A percentile compares a stretch with the other conserved stretches of the same genome.
Conservation (phyloP, 441 rosid genomes). For the Corymbia citriodora region DNA sequence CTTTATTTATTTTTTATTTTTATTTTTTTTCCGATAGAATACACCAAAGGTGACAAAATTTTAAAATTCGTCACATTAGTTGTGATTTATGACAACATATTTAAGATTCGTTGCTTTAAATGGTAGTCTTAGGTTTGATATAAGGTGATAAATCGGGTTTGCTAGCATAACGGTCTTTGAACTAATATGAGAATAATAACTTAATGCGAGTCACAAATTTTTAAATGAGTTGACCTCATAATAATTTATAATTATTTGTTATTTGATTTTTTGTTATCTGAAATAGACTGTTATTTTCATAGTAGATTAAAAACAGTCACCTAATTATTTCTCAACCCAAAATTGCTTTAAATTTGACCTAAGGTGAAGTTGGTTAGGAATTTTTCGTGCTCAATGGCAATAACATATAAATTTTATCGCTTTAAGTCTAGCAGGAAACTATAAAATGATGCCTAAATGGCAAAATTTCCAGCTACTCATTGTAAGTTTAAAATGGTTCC, state of each 20-base stretch:
- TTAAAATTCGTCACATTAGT: not conserved
- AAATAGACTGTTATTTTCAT: too few relatives aligned
- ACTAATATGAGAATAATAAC: too few relatives aligned
- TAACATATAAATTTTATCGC: fast-evolving
- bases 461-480: not conserved
- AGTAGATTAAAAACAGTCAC: too few relatives aligned
- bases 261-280: too few relatives aligned
- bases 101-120: not conserved
- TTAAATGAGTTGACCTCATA: too few relatives aligned
- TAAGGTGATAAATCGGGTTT: too few relatives aligned
- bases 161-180: too few relatives aligned
- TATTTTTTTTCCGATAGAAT: not conserved
- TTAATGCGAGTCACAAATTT: too few relatives aligned
- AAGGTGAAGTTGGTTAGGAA: not conserved
- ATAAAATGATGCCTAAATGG: not conserved
- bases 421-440: not conserved
- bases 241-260: too few relatives aligned
- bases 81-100: not conserved
- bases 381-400: not conserved
- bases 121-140: too few relatives aligned
- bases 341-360: not conserved
- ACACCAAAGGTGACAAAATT: not conserved
- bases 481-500: not conserved
- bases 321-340: too few relatives aligned
- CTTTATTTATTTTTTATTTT: too few relatives aligned